phyloP scores from a whole-genome alignment of 23 red algal genomes.

The Gracilariopsis chorda region DNA sequence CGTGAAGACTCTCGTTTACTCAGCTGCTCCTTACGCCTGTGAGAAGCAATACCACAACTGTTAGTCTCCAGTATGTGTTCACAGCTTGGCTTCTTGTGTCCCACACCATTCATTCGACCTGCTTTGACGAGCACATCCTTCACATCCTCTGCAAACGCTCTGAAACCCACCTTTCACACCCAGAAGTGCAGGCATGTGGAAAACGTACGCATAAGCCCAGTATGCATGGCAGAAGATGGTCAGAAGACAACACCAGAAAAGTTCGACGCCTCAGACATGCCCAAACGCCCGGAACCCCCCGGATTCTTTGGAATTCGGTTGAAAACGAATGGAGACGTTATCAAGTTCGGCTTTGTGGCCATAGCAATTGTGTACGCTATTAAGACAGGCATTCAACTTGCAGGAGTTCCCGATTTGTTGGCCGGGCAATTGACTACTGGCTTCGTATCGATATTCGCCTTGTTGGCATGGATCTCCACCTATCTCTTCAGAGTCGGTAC shows the following conservation, averaged over 20 bases:
- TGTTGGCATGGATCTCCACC: conserved; percentile 83
- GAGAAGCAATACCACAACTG: no score
- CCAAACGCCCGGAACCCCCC: conserved; percentile 1
- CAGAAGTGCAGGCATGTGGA: no score
- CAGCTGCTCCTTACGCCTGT: no score
- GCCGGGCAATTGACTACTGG: conserved; percentile 89
- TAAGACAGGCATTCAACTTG: conserved; percentile 38
- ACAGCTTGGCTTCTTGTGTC: no score
- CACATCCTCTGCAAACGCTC: no score
- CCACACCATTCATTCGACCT: no score
- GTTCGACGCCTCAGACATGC: conserved; percentile 31
- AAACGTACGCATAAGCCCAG: no score
- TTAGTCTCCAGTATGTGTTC: no score
- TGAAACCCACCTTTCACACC: no score
- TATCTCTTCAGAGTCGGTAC: conserved; percentile 90
- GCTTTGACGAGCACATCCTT: no score
- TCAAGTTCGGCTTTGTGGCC: conserved; percentile 69
- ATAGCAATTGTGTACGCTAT: conserved; percentile 44
- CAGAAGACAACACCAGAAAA: not conserved
- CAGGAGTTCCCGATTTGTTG: conserved; percentile 47
- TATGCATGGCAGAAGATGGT: not conserved
- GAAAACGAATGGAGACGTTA: conserved; percentile 85
- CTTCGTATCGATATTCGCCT: conserved; percentile 50
- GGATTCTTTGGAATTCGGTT: conserved; percentile 48
- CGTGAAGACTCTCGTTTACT: no score